A percentile compares a stretch with the other conserved stretches of the same genome.
Conservation (phyloP, 257 asterid species). For the Solanum sparsipilum region DNA sequence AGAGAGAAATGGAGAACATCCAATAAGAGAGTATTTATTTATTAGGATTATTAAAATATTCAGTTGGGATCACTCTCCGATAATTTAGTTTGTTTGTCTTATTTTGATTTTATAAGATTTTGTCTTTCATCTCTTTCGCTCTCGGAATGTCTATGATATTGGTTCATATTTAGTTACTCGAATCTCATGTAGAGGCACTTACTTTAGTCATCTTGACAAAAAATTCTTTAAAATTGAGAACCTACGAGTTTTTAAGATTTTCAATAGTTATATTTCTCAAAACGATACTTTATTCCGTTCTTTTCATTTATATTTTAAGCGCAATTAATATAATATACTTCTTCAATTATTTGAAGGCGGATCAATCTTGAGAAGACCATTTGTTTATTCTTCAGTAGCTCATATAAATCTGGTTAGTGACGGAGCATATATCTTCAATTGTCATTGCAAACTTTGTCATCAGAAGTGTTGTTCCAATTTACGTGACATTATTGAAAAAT, state of each 20-base stretch:
- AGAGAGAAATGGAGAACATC: background rate
- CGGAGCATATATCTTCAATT: background rate
- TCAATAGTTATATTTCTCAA: background rate
- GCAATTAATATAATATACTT: too few relatives aligned
- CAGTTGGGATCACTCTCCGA: background rate
- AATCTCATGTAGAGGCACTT: background rate
- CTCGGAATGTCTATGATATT: background rate
- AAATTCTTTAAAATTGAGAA: too few relatives aligned
- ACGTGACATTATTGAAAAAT: background rate
- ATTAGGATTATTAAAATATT: background rate
- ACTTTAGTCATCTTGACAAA: too few relatives aligned
- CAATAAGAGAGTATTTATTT: background rate
- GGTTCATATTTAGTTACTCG: background rate
- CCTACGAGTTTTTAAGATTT: background rate
- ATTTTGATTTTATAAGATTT: background rate
- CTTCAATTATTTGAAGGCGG: background rate
- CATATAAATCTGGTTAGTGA: background rate
- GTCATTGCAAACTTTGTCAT: background rate
- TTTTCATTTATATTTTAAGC: background rate
- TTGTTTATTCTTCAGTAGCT: background rate
- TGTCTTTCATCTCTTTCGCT: background rate
- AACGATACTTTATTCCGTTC: background rate
- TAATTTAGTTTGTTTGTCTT: background rate
- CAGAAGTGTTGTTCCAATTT: background rate
- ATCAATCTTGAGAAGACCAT: background rate